Conservation (phyloP, 225 moss, liverwort and hornwort species). For the Polytrichum formosum region DNA sequence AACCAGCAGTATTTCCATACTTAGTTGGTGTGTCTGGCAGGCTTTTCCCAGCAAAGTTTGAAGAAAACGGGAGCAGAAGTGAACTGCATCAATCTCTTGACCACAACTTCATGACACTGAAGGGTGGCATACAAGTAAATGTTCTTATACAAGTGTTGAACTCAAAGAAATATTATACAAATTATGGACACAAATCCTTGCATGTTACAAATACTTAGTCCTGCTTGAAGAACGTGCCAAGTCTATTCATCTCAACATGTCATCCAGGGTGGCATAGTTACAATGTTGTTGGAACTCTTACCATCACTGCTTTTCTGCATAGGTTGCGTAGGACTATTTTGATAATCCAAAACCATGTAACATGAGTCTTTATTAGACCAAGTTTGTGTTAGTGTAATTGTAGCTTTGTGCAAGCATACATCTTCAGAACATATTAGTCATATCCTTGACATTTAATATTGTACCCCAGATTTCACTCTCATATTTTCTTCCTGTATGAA, state of each 20-base stretch:
- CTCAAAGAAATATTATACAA: neutral
- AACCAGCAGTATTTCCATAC: neutral
- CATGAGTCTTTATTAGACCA: too few species aligned
- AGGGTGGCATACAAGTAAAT: slow-evolving; percentile 4
- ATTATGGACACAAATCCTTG: neutral
- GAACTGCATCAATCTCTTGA: neutral
- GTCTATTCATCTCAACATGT: neutral
- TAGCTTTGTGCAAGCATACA: neutral
- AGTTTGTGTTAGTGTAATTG: too few species aligned
- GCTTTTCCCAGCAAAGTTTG: neutral
- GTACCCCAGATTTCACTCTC: too few species aligned
- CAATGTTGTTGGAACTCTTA: neutral
- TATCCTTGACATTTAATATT: neutral
- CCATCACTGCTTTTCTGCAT: too few species aligned
- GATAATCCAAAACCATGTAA: too few species aligned
- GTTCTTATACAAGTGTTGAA: neutral
- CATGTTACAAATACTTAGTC: neutral
- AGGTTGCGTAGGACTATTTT: too few species aligned
- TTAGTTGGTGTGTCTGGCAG: neutral
- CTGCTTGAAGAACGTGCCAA: neutral
- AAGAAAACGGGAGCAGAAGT: neutral
- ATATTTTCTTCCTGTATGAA: too few species aligned
- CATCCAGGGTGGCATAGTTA: neutral
- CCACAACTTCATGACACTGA: slow-evolving; percentile 1
- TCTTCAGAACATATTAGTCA: neutral